Conservation (phyloP, 169 alveolate species). For the Plasmodium coatneyi region DNA sequence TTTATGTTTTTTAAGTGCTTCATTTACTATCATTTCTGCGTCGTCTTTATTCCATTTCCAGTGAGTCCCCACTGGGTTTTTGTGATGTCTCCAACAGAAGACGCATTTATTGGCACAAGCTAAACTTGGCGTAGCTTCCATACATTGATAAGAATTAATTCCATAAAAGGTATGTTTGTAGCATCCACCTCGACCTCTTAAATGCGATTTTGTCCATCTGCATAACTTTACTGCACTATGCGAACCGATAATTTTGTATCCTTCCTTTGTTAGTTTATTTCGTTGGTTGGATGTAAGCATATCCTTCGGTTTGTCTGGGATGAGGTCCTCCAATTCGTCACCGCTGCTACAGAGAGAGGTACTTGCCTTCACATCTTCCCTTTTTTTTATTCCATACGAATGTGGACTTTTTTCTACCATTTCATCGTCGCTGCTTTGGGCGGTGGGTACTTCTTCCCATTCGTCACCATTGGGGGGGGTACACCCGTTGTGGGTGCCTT, state of each 20-base stretch:
- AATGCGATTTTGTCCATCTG: conserved; percentile 90
- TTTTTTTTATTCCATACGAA: background rate
- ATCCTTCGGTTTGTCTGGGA: conserved; percentile 24
- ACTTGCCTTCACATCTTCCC: background rate
- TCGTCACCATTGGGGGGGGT: background rate
- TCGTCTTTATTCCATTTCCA: conserved; percentile 92
- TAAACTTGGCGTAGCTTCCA: conserved; percentile 92
- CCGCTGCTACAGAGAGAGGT: conserved; percentile 1
- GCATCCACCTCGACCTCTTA: conserved; percentile 93
- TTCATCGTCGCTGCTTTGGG: background rate
- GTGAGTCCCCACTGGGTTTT: conserved; percentile 88
- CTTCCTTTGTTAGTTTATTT: conserved; percentile 78
- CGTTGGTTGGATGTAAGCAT: conserved; percentile 82
- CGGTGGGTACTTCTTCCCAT: background rate
- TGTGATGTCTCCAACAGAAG: conserved; percentile 94
- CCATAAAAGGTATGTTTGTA: conserved; percentile 93
- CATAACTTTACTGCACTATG: conserved; percentile 93
- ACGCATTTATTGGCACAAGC: conserved; percentile 95
- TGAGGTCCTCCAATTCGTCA: conserved; percentile 80
- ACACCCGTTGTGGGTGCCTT: background rate
- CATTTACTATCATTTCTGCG: conserved; percentile 83
- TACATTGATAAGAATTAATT: conserved; percentile 90
- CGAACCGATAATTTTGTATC: conserved; percentile 89
- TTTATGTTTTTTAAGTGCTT: conserved; percentile 79
- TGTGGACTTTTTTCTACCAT: background rate